Conservation (phyloP, 345 rosid genomes). For the Eucalyptus tenuipes region DNA sequence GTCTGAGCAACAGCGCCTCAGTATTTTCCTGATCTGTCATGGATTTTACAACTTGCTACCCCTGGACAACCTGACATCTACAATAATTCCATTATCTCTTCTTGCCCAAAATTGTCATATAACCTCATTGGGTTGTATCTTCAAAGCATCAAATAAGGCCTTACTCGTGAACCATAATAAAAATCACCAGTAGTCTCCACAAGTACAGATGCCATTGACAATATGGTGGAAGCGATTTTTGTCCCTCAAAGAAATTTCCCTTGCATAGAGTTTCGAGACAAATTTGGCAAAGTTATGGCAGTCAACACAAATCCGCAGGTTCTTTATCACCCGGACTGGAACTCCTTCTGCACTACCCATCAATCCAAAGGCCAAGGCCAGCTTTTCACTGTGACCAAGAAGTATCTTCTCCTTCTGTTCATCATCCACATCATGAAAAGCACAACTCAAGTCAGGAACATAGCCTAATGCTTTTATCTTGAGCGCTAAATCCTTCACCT, state of each 20-base stretch:
- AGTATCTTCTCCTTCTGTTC: constrained; percentile 91
- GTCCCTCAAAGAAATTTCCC: constrained; percentile 64
- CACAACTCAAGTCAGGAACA: constrained; percentile 69
- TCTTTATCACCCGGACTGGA: constrained; percentile 64
- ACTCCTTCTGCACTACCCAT: constrained; percentile 31
- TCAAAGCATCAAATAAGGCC: neutral
- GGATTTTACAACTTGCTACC: neutral
- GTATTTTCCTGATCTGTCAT: neutral
- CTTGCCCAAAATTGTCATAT: neutral
- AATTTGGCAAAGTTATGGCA: constrained; percentile 87
- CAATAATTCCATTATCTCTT: neutral
- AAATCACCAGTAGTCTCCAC: constrained; percentile 81
- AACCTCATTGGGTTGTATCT: neutral
- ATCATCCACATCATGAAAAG: constrained; percentile 71
- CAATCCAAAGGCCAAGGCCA: constrained; percentile 72
- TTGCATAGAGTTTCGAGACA: constrained; percentile 38
- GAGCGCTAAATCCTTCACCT: constrained; percentile 35
- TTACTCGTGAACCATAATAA: neutral
- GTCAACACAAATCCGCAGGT: constrained; percentile 74
- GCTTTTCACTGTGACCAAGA: constrained; percentile 77
- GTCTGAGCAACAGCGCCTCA: neutral
- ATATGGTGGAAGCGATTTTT: constrained; percentile 67
- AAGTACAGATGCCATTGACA: constrained; percentile 51
- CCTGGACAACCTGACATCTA: neutral
- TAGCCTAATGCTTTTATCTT: constrained; percentile 77